Evolutionary conservation across 2,329 filamentous ascomycete genomes (phyloP).

Genomic region (Apiospora sp.): DNA sequence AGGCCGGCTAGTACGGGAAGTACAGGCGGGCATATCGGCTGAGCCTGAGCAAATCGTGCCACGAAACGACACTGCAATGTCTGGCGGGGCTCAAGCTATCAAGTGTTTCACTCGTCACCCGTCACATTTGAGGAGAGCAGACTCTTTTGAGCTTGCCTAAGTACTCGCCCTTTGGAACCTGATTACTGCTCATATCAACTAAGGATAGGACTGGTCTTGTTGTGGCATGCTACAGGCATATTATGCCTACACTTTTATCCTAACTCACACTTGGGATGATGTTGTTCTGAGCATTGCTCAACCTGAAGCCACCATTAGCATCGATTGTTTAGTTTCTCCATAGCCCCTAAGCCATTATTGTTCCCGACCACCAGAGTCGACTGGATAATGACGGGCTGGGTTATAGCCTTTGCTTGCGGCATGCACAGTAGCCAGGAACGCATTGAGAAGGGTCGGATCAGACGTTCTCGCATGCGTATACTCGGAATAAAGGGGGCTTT

Average conservation of each 20-base stretch:
- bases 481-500: background rate
- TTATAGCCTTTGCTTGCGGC: background rate
- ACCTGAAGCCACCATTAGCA: background rate
- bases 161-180: background rate
- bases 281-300: background rate
- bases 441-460: background rate
- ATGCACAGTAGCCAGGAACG: background rate
- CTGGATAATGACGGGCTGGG: background rate
- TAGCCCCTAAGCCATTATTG: background rate
- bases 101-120: background rate
- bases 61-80: background rate
- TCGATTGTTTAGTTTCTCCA: too few species aligned
- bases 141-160: background rate
- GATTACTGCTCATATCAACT: background rate
- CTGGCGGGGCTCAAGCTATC: background rate
- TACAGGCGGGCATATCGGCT: conserved; percentile 43
- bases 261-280: background rate
- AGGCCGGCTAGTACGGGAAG: conserved; percentile 51
- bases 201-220: background rate
- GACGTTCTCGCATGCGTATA: background rate
- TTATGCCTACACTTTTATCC: background rate
- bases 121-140: background rate
- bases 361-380: background rate
- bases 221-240: background rate
- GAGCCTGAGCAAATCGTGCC: conserved; percentile 20